Base-by-base conservation (phyloP, 352 stramenopile species). In the Pythium coloratum region DNA sequence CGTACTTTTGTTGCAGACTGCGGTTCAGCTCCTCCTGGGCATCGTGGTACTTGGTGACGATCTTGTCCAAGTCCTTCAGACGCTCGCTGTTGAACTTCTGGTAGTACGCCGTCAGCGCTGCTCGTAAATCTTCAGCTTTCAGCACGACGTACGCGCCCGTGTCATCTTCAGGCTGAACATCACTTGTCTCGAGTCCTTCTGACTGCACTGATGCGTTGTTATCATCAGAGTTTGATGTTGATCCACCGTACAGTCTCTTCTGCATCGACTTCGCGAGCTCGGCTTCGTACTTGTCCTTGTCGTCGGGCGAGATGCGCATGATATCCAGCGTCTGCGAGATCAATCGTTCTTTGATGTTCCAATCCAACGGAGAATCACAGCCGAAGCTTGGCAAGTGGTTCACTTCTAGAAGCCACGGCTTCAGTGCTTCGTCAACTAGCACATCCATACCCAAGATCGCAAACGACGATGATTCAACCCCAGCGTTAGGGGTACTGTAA, bases 371-470 rank as follows among this genome's bases (percentile, higher is more conserved):
- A 32, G 92, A 97, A 66, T 99, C 97, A 54, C 94, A 98, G 3
- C 88, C 93, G 78, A 98, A 99, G 66, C 90, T 95, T 55, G 97
- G 94, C 9, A 99, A 59, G 69, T 99, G 95, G 71, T 99, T 99
- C 32, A 99, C 96, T 66, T 99, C 97, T 10, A 99, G 95, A 18
- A 99, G 76, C 86, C 91, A 98, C 6, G 97, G 95, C 63, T 97
- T 98, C 0, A 99, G 78, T 20, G 88, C 77, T 44, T 95, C 83
- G 67, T 99, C 97, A 6, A 99, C 80, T 50, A 99, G 92, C 34
- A 99, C 92, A 69, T 99, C 97, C 80, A 99, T 96, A 4, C 97
- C 97, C 6, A 99, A 78, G 2, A 99, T 83, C 46, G 98, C 92
- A 74, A 99, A 92, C 59, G 75, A 90, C 9, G 80, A 92, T 9